A percentile compares a stretch with the other conserved stretches of the same genome.
Evolutionary conservation across 768 basidiomycete genomes (phyloP).

Genomic region (Suillus subluteus): DNA sequence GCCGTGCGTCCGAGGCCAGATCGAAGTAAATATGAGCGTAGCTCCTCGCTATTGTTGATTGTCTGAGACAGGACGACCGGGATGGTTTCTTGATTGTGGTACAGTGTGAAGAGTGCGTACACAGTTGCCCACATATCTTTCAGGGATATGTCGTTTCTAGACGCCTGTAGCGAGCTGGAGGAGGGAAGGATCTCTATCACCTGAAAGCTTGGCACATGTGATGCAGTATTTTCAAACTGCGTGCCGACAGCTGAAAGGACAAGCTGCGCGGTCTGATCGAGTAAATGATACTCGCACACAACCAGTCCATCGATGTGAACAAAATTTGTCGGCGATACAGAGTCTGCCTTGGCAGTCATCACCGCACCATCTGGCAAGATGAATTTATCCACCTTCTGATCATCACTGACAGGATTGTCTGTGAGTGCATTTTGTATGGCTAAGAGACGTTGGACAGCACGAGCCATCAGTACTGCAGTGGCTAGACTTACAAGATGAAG

Average conservation of each 20-base stretch:
- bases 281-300: slow-evolving; percentile 18
- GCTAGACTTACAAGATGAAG: background rate
- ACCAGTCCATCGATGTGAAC: slow-evolving; percentile 13
- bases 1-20: slow-evolving; percentile 39
- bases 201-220: slow-evolving; percentile 25
- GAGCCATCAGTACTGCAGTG: slow-evolving; percentile 12
- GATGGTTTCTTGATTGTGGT: slow-evolving; percentile 44
- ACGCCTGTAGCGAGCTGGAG: background rate
- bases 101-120: slow-evolving; percentile 44
- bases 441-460: slow-evolving; percentile 11
- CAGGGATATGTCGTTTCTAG: slow-evolving; percentile 23
- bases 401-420: background rate
- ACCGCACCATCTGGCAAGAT: slow-evolving; percentile 19
- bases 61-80: slow-evolving; percentile 38
- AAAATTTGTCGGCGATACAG: background rate
- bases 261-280: slow-evolving; percentile 17
- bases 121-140: slow-evolving; percentile 44
- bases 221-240: slow-evolving; percentile 21
- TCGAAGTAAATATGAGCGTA: slow-evolving; percentile 41
- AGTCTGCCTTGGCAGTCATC: slow-evolving; percentile 8
- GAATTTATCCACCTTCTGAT: slow-evolving; percentile 7
- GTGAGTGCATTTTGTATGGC: slow-evolving; percentile 20
- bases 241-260: slow-evolving; percentile 25
- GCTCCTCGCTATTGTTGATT: slow-evolving; percentile 34
- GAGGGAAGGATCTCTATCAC: slow-evolving; percentile 20